phyloP scores from a whole-genome alignment of 1,139 yeast species.

The Arxiozyma bovina region DNA sequence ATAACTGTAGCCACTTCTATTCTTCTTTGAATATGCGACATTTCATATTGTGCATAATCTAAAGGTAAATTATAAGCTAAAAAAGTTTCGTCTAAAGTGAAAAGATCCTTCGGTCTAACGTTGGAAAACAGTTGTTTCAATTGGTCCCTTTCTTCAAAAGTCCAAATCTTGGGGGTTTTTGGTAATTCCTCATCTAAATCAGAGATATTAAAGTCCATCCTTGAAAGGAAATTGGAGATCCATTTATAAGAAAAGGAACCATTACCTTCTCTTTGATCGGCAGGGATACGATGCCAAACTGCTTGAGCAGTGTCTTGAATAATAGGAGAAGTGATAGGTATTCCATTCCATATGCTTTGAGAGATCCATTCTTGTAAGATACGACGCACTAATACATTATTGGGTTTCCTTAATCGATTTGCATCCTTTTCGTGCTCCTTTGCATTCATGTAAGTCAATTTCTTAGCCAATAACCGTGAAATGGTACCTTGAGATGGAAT shows the following conservation, averaged over 20 bases:
- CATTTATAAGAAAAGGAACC: slow-evolving; percentile 59
- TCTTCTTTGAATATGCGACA: slow-evolving; percentile 33
- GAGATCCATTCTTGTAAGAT: slow-evolving; percentile 62
- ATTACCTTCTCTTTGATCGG: slow-evolving; percentile 48
- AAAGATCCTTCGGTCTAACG: slow-evolving; percentile 46
- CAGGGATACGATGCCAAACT: slow-evolving; percentile 54
- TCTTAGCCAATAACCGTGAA: slow-evolving; percentile 50
- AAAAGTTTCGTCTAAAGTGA: slow-evolving; percentile 54
- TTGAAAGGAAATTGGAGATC: slow-evolving; percentile 51
- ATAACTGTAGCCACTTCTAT: slow-evolving; percentile 44
- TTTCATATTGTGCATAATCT: slow-evolving; percentile 49
- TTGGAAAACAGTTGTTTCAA: slow-evolving; percentile 27
- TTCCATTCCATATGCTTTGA: slow-evolving; percentile 58
- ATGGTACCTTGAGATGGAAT: slow-evolving; percentile 64
- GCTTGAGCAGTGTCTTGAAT: slow-evolving; percentile 57
- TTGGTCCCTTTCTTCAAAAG: slow-evolving; percentile 47
- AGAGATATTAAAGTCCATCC: slow-evolving; percentile 44
- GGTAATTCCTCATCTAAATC: slow-evolving; percentile 40
- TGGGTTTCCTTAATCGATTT: slow-evolving; percentile 45
- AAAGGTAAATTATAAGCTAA: slow-evolving; percentile 53
- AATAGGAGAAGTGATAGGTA: slow-evolving; percentile 57
- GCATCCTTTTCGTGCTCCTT: slow-evolving; percentile 48
- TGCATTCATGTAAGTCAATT: slow-evolving; percentile 48
- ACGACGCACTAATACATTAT: slow-evolving; percentile 48
- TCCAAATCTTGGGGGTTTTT: slow-evolving; percentile 52